Evolutionary conservation across 2,329 filamentous ascomycete genomes (phyloP), one percentile per base, ranked within the genome.

Genomic region (Capronia americana): DNA sequence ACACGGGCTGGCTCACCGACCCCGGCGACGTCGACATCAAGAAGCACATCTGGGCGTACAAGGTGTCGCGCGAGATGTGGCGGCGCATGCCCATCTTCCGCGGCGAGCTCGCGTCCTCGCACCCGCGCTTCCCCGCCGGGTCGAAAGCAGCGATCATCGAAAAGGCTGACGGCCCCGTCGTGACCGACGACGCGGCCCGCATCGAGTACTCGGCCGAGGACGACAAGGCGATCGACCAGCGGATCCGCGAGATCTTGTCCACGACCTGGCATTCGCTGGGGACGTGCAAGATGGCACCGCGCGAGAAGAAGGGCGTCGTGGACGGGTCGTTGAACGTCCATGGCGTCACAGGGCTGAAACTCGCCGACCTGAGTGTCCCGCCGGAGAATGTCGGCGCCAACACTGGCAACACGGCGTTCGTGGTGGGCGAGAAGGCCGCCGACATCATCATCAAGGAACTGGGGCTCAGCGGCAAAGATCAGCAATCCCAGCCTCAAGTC

Each of bases 31-130:
- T 88, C 34, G 87, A 90, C 72, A 34, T 88, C 30, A 84, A 84
- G 74, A 86, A 83, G 71, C 83, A 86, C 14, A 70, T 87, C 8
- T 89, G 87, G 87, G 82, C 79, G 0, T 90, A 90, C 79, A 90
- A 90, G 76, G 85, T 84, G 71, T 80, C 82, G n/a, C 85, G 88
- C 3, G 87, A 89, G 75, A 83, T 89, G 61, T 78, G 82, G 23
- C 83, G 87, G 2, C 84, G 87, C 11, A 84, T 86, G 72, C 75
- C 81, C 1, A 78, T 81, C 64, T 88, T 84, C 75, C 75, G 75
- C 8, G 80, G 81, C 28, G 77, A 80, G 68, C 63, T 82, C 8
- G 74, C 73, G 2, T 70, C 69, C 17, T 73, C 72, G 3, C 79
- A 81, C 61, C 80, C 80, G 7, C 64, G 68, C 5, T 81, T 80